A percentile compares a stretch with the other conserved stretches of the same genome.
Conservation (phyloP, 306 rosid genomes). For the Lablab purpureus region DNA sequence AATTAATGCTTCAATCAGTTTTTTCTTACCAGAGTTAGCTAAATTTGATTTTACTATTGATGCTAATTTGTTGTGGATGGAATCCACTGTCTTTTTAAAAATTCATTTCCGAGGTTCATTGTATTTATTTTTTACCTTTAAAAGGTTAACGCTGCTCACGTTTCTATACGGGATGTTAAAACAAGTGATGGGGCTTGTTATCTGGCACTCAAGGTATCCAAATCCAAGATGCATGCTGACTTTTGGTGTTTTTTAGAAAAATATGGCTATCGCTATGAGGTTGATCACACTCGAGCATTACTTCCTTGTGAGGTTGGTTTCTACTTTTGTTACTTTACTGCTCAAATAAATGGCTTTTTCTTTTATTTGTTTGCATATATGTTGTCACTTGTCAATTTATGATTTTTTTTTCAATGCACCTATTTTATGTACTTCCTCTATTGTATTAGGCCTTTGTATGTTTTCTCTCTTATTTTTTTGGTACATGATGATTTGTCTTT, state of each 20-base stretch:
- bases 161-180: conserved; percentile 73
- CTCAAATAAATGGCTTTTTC: conserved; percentile 12
- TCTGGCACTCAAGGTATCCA: conserved; percentile 68
- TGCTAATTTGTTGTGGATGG: conserved; percentile 30
- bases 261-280: conserved; percentile 82
- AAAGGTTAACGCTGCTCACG: conserved; percentile 70
- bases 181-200: conserved; percentile 72
- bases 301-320: conserved; percentile 91
- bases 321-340: conserved; percentile 34
- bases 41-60: neutral
- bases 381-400: neutral
- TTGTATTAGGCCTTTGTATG: conserved; percentile 16
- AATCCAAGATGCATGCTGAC: conserved; percentile 48
- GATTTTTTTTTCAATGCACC: neutral
- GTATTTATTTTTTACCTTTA: conserved; percentile 39
- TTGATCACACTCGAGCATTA: conserved; percentile 69
- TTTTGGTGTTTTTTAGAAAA: conserved; percentile 78
- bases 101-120: conserved; percentile 31
- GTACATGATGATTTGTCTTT: neutral
- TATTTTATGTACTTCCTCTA: neutral
- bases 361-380: conserved; percentile 27
- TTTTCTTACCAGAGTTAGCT: conserved; percentile 24
- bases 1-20: conserved; percentile 28
- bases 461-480: neutral
- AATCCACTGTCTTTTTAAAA: neutral